These are phyloP conservation scores for Coelastrella sp. DNA, from an alignment of 139 green algal genomes.

Conservation along the genomic window DNA sequence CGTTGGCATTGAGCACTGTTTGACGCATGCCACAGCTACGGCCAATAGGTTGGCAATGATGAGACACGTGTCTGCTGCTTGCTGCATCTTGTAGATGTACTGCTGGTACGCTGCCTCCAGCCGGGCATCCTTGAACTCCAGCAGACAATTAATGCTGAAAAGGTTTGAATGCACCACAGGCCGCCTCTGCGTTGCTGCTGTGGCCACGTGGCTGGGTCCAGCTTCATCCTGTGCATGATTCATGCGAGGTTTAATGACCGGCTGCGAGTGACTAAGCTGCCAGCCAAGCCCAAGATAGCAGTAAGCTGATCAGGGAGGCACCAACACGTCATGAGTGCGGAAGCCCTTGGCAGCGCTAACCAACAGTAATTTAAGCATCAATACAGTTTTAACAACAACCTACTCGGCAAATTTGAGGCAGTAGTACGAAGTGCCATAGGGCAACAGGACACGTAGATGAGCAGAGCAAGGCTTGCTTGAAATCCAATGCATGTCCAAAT, in stretches of 20 bases:
- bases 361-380: no score
- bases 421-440: no score
- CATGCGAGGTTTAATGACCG: not conserved
- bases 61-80: conserved; percentile 36
- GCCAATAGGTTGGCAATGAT: conserved; percentile 23
- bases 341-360: no score
- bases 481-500: not conserved
- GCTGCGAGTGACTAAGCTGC: no score
- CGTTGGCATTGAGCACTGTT: not conserved
- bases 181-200: not conserved
- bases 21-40: conserved; percentile 2
- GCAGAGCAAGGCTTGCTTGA: not conserved
- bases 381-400: no score
- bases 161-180: not conserved
- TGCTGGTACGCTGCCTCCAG: conserved; percentile 39
- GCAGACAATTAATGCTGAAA: conserved; percentile 19
- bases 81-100: conserved; percentile 40
- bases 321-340: no score
- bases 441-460: no score
- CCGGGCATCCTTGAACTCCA: conserved; percentile 31
- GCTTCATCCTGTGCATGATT: not conserved
- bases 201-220: conserved; percentile 4
- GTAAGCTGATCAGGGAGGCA: no score
- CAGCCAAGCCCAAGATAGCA: no score
- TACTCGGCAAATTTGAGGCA: no score